phyloP scores from a whole-genome alignment of 2,329 filamentous ascomycete genomes.

The Byssothecium circinans region DNA sequence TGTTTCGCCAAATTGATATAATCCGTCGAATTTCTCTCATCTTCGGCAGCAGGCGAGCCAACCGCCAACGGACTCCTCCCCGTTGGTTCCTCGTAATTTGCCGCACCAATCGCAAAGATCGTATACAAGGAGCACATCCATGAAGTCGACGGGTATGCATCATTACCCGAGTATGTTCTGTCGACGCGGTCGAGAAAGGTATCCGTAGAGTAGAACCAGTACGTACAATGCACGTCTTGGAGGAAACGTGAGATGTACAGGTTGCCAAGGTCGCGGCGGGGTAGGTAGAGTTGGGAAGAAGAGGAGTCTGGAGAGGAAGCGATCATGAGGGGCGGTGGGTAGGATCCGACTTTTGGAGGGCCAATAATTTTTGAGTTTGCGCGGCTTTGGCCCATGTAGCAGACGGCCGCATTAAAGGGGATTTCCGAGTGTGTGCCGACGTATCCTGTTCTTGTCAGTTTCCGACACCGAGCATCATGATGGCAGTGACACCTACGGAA shows the following conservation, averaged over 20 bases:
- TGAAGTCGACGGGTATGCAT: constrained; percentile 27
- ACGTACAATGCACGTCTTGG: constrained; percentile 40
- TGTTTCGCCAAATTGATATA: constrained; percentile 39
- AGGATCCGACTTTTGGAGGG: constrained; percentile 32
- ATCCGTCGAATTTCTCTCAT: constrained; percentile 33
- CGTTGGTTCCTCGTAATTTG: constrained; percentile 21
- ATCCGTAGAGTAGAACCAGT: constrained; percentile 43
- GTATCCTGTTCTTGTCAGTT: constrained; percentile 24
- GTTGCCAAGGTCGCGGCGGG: constrained; percentile 31
- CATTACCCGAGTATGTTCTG: constrained; percentile 31
- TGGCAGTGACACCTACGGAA: constrained; percentile 22
- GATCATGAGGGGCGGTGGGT: constrained; percentile 33
- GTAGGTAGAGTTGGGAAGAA: constrained; percentile 31
- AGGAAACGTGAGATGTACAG: constrained; percentile 39
- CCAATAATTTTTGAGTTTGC: constrained; percentile 32
- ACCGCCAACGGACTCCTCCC: constrained; percentile 24
- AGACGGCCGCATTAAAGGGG: constrained; percentile 42
- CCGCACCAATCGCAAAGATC: constrained; percentile 40
- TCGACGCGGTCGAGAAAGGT: constrained; percentile 35
- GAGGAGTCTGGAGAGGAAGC: constrained; percentile 17
- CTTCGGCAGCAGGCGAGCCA: constrained; percentile 19
- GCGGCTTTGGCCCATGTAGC: constrained; percentile 27
- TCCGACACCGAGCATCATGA: neutral
- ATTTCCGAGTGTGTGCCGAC: constrained; percentile 43
- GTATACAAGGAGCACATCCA: constrained; percentile 43